Percentiles rank a stretch among this genome's conserved stretches.
These are phyloP conservation scores for Herpetomonas muscarum DNA, from an alignment of 208 protist species.

Conservation along the genomic window DNA sequence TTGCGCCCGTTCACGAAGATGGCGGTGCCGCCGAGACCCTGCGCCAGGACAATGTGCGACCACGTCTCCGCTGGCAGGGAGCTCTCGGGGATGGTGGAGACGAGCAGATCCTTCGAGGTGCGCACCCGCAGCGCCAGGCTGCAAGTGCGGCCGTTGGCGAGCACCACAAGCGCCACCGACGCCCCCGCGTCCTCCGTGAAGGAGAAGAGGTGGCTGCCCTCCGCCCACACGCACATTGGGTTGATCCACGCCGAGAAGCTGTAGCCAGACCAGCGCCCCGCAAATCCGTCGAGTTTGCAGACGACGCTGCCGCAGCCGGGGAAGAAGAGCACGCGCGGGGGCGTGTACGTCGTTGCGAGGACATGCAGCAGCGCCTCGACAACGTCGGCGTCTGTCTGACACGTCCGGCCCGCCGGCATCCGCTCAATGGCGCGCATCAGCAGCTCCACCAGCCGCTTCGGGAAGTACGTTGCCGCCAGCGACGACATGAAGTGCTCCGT, in stretches of 20 bases:
- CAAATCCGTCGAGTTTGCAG: constrained; percentile 34
- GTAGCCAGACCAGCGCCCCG: constrained; percentile 59
- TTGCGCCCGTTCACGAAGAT: constrained; percentile 72
- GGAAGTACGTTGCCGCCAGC: constrained; percentile 48
- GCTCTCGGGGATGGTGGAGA: constrained; percentile 39
- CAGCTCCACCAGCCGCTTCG: constrained; percentile 25
- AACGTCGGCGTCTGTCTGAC: constrained; percentile 65
- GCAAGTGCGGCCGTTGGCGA: constrained; percentile 70
- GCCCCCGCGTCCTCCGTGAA: constrained; percentile 41
- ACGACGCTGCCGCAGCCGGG: constrained; percentile 54
- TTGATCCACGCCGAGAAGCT: constrained; percentile 75
- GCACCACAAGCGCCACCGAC: constrained; percentile 41
- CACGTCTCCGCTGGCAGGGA: constrained; percentile 56
- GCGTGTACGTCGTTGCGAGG: constrained; percentile 34
- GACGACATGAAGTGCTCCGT: constrained; percentile 54
- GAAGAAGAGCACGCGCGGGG: constrained; percentile 55
- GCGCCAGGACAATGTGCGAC: constrained; percentile 75
- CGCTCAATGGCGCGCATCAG: constrained; percentile 49
- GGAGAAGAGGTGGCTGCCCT: constrained; percentile 74
- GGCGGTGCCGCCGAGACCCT: constrained; percentile 39
- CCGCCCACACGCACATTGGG: constrained; percentile 70
- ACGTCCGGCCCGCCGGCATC: constrained; percentile 41
- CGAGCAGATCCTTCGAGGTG: constrained; percentile 16
- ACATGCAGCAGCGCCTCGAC: constrained; percentile 72
- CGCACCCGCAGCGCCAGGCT: constrained; percentile 48